Evolutionary conservation across 1,139 yeast species (phyloP), one percentile per base, ranked within the genome.

Genomic region (Scheffersomyces cryptocercus): DNA sequence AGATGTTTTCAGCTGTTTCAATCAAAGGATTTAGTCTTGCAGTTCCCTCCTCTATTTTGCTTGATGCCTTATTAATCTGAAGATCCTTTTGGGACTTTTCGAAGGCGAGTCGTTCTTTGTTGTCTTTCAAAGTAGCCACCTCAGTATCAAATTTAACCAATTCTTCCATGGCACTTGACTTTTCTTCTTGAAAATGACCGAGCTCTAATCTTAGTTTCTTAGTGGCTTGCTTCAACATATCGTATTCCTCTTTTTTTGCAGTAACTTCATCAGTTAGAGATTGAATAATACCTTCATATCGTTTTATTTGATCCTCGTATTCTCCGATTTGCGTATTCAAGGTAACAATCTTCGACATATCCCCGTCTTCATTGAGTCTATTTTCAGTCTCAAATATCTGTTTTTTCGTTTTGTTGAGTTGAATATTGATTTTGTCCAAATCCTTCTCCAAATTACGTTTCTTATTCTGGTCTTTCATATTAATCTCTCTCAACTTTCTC

Each of bases 331-430:
- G 66, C 11, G 61, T 54, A 39, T 59, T 56, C 30, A 68, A 59
- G 15, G 64, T 54, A 26, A 63, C 70, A 14, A 72, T 64, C 35
- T 58, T 64, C n/a, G 64, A 58, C 20, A 61, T 50, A 42, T 68
- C 70, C 5, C 68, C 72, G 45, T 64, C 67, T 28, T 68, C 75
- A 28, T 61, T 63, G n/a, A 70, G 54, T 32, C 59, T 57, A 28
- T 58, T 56, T 44, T 72, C 70, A 8, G 64, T 49, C 14, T 54
- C 60, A 47, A 47, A 45, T 35, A 40, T 42, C 29, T 45, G 56
- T 56, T 16, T 50, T 41, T 37, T 48, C 46, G 29, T 57, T 50
- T 43, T 54, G 51, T 14, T 37, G 29, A 12, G 51, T 53, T 29
- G 60, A 47, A 35, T 51, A 58, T 33, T 46, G 49, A 30, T 59